Conservation (phyloP, 2,329 filamentous ascomycete genomes). For the Claviceps sp. region DNA sequence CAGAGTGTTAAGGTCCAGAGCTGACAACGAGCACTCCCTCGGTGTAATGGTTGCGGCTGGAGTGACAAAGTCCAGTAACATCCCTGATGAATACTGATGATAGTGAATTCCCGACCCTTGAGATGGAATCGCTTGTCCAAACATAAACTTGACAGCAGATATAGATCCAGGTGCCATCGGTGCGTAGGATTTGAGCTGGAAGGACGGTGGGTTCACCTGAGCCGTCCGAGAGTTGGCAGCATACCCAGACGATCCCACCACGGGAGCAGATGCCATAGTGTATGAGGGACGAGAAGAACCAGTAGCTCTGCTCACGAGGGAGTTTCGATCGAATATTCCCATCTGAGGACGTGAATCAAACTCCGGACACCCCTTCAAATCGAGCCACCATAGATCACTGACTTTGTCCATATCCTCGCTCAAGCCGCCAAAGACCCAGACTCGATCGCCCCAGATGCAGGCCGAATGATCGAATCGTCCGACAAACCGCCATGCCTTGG, state of each 20-base stretch:
- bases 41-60: conserved; percentile 77
- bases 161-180: conserved; percentile 81
- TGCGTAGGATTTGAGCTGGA: conserved; percentile 57
- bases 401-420: conserved; percentile 95
- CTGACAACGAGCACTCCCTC: conserved; percentile 80
- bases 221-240: conserved; percentile 55
- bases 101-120: conserved; percentile 90
- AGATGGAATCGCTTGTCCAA: conserved; percentile 68
- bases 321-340: conserved; percentile 36
- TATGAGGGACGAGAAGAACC: conserved; percentile 41
- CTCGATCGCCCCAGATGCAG: conserved; percentile 79
- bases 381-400: conserved; percentile 93
- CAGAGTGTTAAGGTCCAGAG: conserved; percentile 71
- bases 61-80: conserved; percentile 85
- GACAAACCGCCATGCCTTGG: conserved; percentile 88
- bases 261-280: conserved; percentile 33
- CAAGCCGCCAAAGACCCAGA: conserved; percentile 94
- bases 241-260: conserved; percentile 48
- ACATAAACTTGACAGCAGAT: conserved; percentile 75
- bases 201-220: conserved; percentile 52
- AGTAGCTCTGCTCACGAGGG: conserved; percentile 24
- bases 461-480: conserved; percentile 89
- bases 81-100: conserved; percentile 86
- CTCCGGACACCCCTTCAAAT: conserved; percentile 79
- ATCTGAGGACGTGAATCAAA: conserved; percentile 58